Evolutionary conservation across 345 rosid genomes (phyloP), one percentile per base, ranked within the genome.

Genomic region (Noccaea caerulescens): DNA sequence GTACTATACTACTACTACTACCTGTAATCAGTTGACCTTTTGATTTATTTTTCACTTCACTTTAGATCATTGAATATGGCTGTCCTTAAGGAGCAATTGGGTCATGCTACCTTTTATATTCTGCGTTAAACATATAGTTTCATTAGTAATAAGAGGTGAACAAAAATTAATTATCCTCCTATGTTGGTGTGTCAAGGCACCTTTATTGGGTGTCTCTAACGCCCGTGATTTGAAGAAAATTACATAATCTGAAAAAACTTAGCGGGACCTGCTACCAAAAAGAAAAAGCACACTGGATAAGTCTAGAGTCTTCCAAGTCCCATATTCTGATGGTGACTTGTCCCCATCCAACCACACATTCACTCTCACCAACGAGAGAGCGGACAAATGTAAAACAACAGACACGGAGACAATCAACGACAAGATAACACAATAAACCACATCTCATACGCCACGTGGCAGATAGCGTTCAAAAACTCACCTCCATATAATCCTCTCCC

Each of bases 361-460:
- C 30, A 27, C 30, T 27, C 30, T 27, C 30, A 27, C 30, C 30
- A 27, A 27, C 30, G 30, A 27, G 30, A 27, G 30, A 27, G 30
- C 30, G 13, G 44, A 33, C 63, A 63, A 10, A n/a, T 44, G 49
- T 43, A 34, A 43, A 54, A 71, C 45, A 23, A 23, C 8, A 43
- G 30, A 27, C 16, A 13, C 0, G 12, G 7, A 10, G 69, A 54
- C 69, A 36, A 63, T 36, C 68, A 45, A 46, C 34, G 64, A 37
- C 6, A 38, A 11, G 71, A 88, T 86, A 90, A 82, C 51, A 76
- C 30, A 55, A 46, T 1, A 49, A 62, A 13, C 81, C 85, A 80
- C 78, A 41, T 42, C 30, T 18, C 49, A 10, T 0, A 6, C 51
- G 95, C 84, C 98, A 85, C 84, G 84, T 86, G 88, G 83, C 82